These are phyloP conservation scores for Cardamine resedifolia DNA, from an alignment of 345 rosid species.

Conservation along the genomic window DNA sequence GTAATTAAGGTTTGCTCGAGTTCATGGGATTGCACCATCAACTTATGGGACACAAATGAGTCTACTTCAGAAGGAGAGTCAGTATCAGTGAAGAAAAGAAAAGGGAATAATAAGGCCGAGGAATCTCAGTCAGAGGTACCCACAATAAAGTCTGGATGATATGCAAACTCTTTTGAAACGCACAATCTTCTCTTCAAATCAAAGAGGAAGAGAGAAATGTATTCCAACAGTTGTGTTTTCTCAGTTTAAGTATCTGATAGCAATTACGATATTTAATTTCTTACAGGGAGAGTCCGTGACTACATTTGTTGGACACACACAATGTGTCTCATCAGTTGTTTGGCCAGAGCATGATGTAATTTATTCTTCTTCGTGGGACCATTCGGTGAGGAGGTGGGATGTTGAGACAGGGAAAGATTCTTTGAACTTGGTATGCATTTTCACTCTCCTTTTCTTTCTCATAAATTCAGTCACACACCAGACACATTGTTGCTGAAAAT, in stretches of 20 bases:
- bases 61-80: constrained; percentile 50
- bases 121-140: constrained; percentile 79
- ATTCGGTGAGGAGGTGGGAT: constrained; percentile 89
- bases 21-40: constrained; percentile 91
- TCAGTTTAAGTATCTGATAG: constrained; percentile 8
- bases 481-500: neutral
- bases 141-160: constrained; percentile 2
- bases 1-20: constrained; percentile 75
- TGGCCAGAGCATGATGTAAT: constrained; percentile 78
- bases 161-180: neutral
- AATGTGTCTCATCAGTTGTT: constrained; percentile 75
- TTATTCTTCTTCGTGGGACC: constrained; percentile 95
- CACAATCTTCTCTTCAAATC: neutral
- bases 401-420: constrained; percentile 78
- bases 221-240: neutral
- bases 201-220: neutral
- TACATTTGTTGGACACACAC: constrained; percentile 88
- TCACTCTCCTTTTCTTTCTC: constrained; percentile 16
- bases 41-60: constrained; percentile 69
- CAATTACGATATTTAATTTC: neutral
- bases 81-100: constrained; percentile 81
- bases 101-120: constrained; percentile 57
- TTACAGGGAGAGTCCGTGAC: constrained; percentile 74
- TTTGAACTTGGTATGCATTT: constrained; percentile 55
- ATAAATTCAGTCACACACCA: neutral